Evolutionary conservation across 306 rosid genomes (phyloP), one percentile per base, ranked within the genome.

Genomic region (Hylodesmum podocarpum): DNA sequence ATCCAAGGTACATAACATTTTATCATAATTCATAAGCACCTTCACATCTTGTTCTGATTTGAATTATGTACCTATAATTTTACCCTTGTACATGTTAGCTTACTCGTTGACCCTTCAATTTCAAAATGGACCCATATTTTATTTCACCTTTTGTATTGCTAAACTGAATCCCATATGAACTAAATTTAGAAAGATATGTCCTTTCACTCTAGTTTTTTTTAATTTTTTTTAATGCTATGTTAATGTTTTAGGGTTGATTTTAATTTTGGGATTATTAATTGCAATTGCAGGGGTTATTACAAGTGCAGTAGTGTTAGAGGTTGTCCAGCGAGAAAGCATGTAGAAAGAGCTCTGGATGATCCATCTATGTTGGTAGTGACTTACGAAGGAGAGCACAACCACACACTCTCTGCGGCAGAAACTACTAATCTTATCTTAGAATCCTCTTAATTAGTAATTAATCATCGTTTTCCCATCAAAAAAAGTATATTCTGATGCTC

Each of bases 281-380:
- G 83, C 89, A 19, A 51, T 28, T 33, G 83, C 89, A 92, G 97
- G 78, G 94, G 97, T 0, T 92, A 92, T 76, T 92, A 92, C 84
- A 92, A 92, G 94, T 92, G 97, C 73, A 92, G 97, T 81, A 92
- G 96, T 22, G 92, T 92, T 0, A 83, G 96, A 84, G 97, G 97
- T 3, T 92, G 97, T 70, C 97, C 97, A 36, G 97, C 97, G 14
- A 80, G 97, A 8, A 92, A 92, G 50, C 97, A 92, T 16, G 97
- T 92, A 24, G 97, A 92, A 85, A 67, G 97, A 83, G 97, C 97
- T 57, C 66, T 87, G 55, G 97, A 92, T 65, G 97, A 92, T 51
- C 91, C 97, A 33, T 12, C 96, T 10, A 90, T 90, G 92, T 79
- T 92, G 14, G 90, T 92, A 14, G 97, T 92, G 5, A 90, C 97